A percentile compares a stretch with the other conserved stretches of the same genome.
Evolutionary conservation across 2,329 filamentous ascomycete genomes (phyloP).

Genomic region (Pestalotiopsis sp.): DNA sequence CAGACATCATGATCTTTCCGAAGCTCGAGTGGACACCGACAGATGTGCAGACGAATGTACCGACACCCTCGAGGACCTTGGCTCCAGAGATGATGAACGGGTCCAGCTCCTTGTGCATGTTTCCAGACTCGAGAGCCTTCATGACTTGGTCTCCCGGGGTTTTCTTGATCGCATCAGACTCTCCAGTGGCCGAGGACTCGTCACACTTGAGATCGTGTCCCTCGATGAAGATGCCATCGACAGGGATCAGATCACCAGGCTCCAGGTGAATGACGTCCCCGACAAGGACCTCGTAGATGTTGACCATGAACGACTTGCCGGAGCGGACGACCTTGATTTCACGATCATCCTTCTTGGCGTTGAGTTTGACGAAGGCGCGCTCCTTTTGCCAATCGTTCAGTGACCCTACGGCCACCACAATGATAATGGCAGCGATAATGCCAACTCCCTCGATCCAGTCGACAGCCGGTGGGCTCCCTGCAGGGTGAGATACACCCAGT

Average conservation of each 20-base stretch:
- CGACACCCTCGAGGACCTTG: slow-evolving; percentile 57
- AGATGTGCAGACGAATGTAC: slow-evolving; percentile 56
- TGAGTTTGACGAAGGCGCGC: slow-evolving; percentile 61
- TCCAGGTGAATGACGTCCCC: slow-evolving; percentile 70
- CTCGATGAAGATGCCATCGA: slow-evolving; percentile 66
- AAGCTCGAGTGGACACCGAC: slow-evolving; percentile 58
- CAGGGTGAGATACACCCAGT: slow-evolving; percentile 47
- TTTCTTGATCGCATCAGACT: slow-evolving; percentile 72
- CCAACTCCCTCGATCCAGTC: slow-evolving; percentile 68
- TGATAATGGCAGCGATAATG: slow-evolving; percentile 62
- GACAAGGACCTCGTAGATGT: slow-evolving; percentile 65
- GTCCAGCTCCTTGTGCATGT: slow-evolving; percentile 54
- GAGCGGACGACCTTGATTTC: slow-evolving; percentile 67
- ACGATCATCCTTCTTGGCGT: slow-evolving; percentile 61
- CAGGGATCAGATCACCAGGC: slow-evolving; percentile 68
- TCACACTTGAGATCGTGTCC: slow-evolving; percentile 70
- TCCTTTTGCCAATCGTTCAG: slow-evolving; percentile 67
- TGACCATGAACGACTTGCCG: slow-evolving; percentile 62
- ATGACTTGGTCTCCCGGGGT: slow-evolving; percentile 60
- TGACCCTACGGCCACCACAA: slow-evolving; percentile 63
- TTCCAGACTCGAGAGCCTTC: slow-evolving; percentile 54
- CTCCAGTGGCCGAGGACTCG: slow-evolving; percentile 71
- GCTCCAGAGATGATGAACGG: slow-evolving; percentile 66
- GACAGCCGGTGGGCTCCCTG: slow-evolving; percentile 44
- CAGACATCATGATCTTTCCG: slow-evolving; percentile 58